Base-by-base conservation (phyloP, 2,329 filamentous ascomycete genomes). In the Plectosphaerella cucumerina region DNA sequence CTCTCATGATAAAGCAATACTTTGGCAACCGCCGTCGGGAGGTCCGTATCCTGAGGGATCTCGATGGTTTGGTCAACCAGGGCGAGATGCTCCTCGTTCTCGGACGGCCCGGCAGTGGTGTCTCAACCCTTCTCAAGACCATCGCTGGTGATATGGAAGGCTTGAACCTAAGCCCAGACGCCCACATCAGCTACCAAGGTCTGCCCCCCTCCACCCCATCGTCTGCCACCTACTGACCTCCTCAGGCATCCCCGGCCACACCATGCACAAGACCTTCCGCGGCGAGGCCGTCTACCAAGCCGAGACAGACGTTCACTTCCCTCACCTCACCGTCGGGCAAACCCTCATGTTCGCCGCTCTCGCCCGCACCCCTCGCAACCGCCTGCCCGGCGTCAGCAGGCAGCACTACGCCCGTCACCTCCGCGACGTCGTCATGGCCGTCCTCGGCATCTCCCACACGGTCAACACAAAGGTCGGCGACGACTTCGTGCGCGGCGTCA, bases 381-480 rank as follows among this genome's bases (percentile, higher is more conserved):
- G 82, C 12, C 75, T 84, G n/a, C 74, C 78, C 33, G 81, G 79
- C 6, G 80, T 85, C 51, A 77, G 71, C 15, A 71, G 76, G 20
- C 69, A 73, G 17, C 72, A 79, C 12, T 86, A 59, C n/a, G 56
- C 56, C 0, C 35, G 49, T n/a, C 54, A 58, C 12, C 50, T 53
- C 8, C 44, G 55, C 42, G 74, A 78, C 33, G 79, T 82, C 0
- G 77, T 84, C 22, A 77, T 81, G 52, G 81, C 81, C 45, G 64
- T 85, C 0, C 85, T 86, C 58, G 83, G 82, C 67, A 82, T 86
- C 44, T 76, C 80, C 33, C 82, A 86, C 57, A 82, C 81, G 0
- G 62, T 82, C 49, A 70, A 76, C 26, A 85, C 82, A 0, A 80
- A 78, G 54, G 78, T 86, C 23, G 84, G 83, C 2, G 79, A 84